Conservation (phyloP, 1,284 basidiomycete species). For the Veloporphyrellus conicus region DNA sequence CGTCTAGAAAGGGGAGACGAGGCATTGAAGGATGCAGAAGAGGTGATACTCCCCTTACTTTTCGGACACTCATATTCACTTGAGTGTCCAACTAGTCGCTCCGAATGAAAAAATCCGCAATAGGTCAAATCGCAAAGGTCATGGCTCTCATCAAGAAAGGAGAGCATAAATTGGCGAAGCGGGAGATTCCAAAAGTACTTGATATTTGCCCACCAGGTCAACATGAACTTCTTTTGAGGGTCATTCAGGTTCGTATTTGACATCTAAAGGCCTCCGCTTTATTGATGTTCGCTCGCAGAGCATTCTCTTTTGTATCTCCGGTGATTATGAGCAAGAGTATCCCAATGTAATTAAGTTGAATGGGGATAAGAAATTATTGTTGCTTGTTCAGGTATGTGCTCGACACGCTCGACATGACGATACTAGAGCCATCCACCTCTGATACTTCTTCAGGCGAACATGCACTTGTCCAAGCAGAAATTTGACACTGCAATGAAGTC, state of each 20-base stretch:
- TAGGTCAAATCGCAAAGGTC: constrained; percentile 4
- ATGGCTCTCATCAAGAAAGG: background rate
- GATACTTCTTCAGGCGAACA: constrained; percentile 1
- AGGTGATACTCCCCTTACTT: background rate
- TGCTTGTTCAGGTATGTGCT: constrained; percentile 1
- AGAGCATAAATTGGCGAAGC: background rate
- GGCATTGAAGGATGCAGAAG: constrained; percentile 2
- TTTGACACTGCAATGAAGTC: constrained; percentile 1
- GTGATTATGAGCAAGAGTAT: background rate
- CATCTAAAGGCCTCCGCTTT: background rate
- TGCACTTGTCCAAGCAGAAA: background rate
- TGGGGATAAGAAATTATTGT: background rate
- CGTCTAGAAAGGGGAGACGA: background rate
- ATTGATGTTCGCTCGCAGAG: background rate
- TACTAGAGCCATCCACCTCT: background rate
- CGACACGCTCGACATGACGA: no score
- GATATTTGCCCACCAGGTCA: background rate
- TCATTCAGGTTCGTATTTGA: constrained; percentile 1
- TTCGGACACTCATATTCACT: background rate
- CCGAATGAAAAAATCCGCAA: background rate
- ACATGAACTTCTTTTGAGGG: background rate
- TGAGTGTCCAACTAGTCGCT: background rate
- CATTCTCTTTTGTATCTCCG: constrained; percentile 1
- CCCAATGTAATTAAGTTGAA: background rate
- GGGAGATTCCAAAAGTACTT: background rate